phyloP scores from a whole-genome alignment of 2,329 filamentous ascomycete genomes.

The Pseudocercospora pini-densiflorae region DNA sequence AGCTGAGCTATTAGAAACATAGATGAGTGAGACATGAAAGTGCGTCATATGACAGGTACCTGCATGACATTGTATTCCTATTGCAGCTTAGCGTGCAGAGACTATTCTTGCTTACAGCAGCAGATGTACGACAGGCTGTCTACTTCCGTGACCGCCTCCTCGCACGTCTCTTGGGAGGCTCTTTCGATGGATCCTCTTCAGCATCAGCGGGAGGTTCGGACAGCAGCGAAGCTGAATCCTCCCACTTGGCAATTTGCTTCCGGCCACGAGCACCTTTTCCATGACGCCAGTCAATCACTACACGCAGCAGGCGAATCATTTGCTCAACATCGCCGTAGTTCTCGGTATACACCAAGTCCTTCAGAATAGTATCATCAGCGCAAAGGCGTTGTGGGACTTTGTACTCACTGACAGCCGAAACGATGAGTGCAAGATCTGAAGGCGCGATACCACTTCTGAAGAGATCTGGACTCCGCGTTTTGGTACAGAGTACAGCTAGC shows the following conservation, averaged over 20 bases:
- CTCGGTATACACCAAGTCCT: constrained; percentile 9
- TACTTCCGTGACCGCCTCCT: not conserved
- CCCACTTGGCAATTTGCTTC: not conserved
- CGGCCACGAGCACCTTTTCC: constrained; percentile 7
- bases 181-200: not conserved
- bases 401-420: not conserved
- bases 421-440: not conserved
- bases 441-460: not conserved
- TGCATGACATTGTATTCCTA: not conserved
- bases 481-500: not conserved
- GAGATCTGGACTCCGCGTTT: not conserved
- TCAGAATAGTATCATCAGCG: constrained; percentile 8
- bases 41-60: not conserved
- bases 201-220: not conserved
- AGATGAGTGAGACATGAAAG: not conserved
- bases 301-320: constrained; percentile 19
- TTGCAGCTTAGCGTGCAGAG: not conserved
- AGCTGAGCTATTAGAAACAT: not conserved
- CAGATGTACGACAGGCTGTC: not conserved
- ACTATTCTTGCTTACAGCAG: not conserved
- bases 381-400: constrained; percentile 3
- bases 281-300: constrained; percentile 11
- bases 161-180: not conserved
- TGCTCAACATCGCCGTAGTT: constrained; percentile 10
- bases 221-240: not conserved